Conservation (phyloP, 2,329 filamentous ascomycete species). For the Ilyonectria robusta region DNA sequence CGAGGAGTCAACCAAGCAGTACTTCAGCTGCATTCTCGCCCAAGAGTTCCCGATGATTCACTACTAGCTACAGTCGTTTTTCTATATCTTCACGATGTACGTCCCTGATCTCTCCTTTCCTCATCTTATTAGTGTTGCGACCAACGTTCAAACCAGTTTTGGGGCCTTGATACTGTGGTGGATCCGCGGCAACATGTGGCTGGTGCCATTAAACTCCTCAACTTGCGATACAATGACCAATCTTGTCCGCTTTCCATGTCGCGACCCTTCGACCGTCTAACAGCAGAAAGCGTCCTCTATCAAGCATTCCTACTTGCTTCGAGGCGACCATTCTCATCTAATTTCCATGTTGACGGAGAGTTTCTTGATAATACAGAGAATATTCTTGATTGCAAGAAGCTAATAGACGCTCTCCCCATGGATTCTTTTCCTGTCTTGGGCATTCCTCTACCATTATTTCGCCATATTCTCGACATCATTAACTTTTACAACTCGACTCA, state of each 20-base stretch:
- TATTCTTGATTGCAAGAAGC: neutral
- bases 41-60: slow-evolving; percentile 9
- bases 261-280: slow-evolving; percentile 22
- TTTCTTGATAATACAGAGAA: slow-evolving; percentile 18
- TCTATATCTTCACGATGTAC: slow-evolving; percentile 26
- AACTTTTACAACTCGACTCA: neutral
- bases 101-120: neutral
- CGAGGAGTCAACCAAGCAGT: slow-evolving; percentile 10
- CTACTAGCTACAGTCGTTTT: slow-evolving; percentile 21
- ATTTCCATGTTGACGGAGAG: slow-evolving; percentile 24
- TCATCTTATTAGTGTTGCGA: too few relatives aligned
- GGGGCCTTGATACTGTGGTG: slow-evolving; percentile 21
- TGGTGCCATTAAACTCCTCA: slow-evolving; percentile 27
- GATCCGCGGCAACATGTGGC: slow-evolving; percentile 26
- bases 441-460: neutral
- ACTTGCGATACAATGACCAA: slow-evolving; percentile 9
- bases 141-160: slow-evolving; percentile 8
- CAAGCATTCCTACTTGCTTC: slow-evolving; percentile 26
- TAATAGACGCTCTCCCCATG: neutral
- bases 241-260: slow-evolving; percentile 17
- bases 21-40: neutral
- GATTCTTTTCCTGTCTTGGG: slow-evolving; percentile 15
- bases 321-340: slow-evolving; percentile 20
- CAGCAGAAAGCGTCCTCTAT: slow-evolving; percentile 30
- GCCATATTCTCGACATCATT: slow-evolving; percentile 20